Base-by-base conservation (phyloP, 202 grass and related monocot genomes). In the Eragrostis tef region DNA sequence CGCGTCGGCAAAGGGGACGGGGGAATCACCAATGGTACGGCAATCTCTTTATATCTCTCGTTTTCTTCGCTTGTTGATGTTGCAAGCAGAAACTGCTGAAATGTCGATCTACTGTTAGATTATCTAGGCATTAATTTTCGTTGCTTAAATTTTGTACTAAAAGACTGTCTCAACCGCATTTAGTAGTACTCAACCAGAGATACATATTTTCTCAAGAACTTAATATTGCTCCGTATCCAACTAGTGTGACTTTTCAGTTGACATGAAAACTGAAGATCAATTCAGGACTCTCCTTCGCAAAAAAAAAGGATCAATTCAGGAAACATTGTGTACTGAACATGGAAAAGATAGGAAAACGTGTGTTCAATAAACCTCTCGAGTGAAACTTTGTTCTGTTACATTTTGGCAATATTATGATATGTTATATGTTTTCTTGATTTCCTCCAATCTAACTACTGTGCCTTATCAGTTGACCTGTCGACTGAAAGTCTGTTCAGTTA, bases 11-110 rank as follows among this genome's bases (percentile, higher is more conserved):
- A 60, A 43, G 6, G n/a, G 29, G 53, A 59, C 51, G 51, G 13
- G 36, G 60, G 24, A 46, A 81, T 61, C 53, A 6, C 48, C 52
- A 29, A 46, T 17, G 52, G 79, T 81, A 29, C 42, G 64, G 6
- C 22, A 53, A 53, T 54, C 17, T 20, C 13, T 16, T 27, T 15
- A 11, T 34, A 13, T 17, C 60, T 62, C 11, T 4, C 54, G 15
- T 17, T 39, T 39, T 39, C 34, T 39, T 39, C 34, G 34, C 34
- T 5, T 39, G 34, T 39, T 39, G 34, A 39, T 39, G 34, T 4
- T 39, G 34, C 34, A 5, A 5, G 6, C 3, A 39, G 34, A 39
- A 39, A 39, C 34, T 39, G 34, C 34, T 39, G 34, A 39, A 39
- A 3, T 39, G 34, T 6, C 6, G 34, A 39, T 39, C 34, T 39